Base-by-base conservation (phyloP, 352 stramenopile genomes). In the Phytophthora tentaculata region DNA sequence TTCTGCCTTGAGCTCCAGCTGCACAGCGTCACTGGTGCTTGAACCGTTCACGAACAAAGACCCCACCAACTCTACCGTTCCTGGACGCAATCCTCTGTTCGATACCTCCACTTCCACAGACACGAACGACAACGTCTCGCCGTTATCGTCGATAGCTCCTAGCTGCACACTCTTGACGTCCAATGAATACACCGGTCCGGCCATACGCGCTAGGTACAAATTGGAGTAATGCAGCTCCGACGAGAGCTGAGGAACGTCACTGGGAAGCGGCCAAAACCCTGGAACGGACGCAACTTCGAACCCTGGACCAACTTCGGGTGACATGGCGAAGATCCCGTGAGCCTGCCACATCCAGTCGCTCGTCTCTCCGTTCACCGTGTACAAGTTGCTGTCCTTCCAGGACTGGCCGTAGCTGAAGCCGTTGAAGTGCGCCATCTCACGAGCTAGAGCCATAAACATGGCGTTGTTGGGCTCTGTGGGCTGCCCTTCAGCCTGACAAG, bases 291-390 rank as follows among this genome's bases (percentile, higher is more conserved):
- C 17, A 0, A 79, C 66, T 1, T 80, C 67, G 58, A 96, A 94
- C 12, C 62, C 53, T 5, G 88, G 88, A 4, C 88, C 88, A 2
- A 94, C 86, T 60, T 96, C 88, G 8, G 88, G 88, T 2, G 88
- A 96, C 80, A 96, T 94, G 52, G 88, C 76, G 22, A 91, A 94
- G 50, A 96, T 94, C 0, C 86, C 82, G 58, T 96, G 88, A 20
- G 56, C 74, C 1, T 82, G 65, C 86, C 86, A 94, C 79, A 96
- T 91, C 88, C 88, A 96, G 68, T 96, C 88, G 63, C 88, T 96
- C 22, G 88, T 92, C 56, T 96, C 88, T 17, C 88, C 88, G 44
- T 96, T 96, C 22, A 96, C 88, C 5, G 85, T 90, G 70, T 96
- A 96, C 67, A 96, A 56, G 22, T 95, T 91, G 73, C 82, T 90